Evolutionary conservation across 495 filamentous ascomycete species (phyloP).

Genomic region (Hypoxylon crocopeplum): DNA sequence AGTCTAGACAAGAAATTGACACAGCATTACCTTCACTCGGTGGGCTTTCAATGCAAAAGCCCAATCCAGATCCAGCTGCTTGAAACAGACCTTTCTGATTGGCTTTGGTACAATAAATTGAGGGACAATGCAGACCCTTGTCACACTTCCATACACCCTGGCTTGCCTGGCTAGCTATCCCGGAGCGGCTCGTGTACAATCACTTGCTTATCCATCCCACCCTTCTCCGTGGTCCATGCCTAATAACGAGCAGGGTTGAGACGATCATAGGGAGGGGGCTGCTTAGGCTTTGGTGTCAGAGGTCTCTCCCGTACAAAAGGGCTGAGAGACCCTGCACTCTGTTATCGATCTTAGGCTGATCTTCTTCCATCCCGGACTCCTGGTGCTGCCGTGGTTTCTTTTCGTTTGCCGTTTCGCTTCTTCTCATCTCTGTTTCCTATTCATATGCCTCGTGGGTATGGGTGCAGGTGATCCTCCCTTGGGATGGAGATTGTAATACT

Average conservation of each 20-base stretch:
- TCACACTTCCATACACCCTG: conserved; percentile 24
- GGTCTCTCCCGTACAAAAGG: conserved; percentile 33
- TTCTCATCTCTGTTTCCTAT: conserved; percentile 11
- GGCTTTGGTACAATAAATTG: conserved; percentile 24
- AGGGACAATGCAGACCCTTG: conserved; percentile 32
- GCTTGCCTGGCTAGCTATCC: conserved; percentile 20
- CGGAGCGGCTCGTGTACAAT: conserved; percentile 34
- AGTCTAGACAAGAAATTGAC: conserved; percentile 3
- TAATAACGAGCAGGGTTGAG: conserved; percentile 20
- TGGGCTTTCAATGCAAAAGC: conserved; percentile 27
- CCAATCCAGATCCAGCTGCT: conserved; percentile 18
- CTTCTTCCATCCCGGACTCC: conserved; percentile 28
- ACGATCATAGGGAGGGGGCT: conserved; percentile 29
- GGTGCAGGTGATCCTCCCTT: conserved; percentile 13
- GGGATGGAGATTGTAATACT: conserved; percentile 23
- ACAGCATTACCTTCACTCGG: conserved; percentile 19
- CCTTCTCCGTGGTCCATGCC: conserved; percentile 19
- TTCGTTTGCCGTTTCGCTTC: conserved; percentile 36
- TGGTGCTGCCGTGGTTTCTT: conserved; percentile 30
- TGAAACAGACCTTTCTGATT: conserved; percentile 28
- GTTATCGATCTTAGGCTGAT: conserved; percentile 27
- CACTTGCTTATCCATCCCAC: conserved; percentile 29
- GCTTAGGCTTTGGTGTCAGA: neutral
- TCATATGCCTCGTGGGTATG: conserved; percentile 20
- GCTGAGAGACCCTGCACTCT: conserved; percentile 24